These are phyloP conservation scores for Bassia scoparia DNA, from an alignment of 148 eudicot species.

Conservation along the genomic window DNA sequence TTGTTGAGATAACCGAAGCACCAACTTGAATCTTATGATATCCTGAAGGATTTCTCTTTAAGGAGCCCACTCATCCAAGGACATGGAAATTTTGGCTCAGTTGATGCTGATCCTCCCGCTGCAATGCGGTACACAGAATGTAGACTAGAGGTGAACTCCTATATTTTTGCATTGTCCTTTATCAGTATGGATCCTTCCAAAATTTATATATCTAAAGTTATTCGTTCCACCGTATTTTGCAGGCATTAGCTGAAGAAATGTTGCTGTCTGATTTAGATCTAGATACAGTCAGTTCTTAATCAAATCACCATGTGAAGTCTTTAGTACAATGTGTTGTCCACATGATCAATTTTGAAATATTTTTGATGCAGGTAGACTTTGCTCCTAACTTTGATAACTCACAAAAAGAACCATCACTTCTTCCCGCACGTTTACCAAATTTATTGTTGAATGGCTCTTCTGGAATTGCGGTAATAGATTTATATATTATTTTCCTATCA, in stretches of 20 bases:
- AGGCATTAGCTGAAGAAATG: constrained; percentile 96
- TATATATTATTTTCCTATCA: neutral
- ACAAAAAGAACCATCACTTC: constrained; percentile 83
- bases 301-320: constrained; percentile 5
- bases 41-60: constrained; percentile 79
- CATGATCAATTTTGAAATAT: neutral
- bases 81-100: constrained; percentile 95
- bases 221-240: constrained; percentile 23
- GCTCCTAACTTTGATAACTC: constrained; percentile 90
- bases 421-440: constrained; percentile 86
- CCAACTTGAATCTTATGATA: neutral
- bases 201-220: neutral
- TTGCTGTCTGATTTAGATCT: constrained; percentile 86
- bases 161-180: constrained; percentile 1
- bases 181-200: neutral
- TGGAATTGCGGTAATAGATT: constrained; percentile 78
- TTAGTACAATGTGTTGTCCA: neutral
- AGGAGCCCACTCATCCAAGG: constrained; percentile 90
- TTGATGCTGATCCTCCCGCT: constrained; percentile 98
- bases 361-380: constrained; percentile 78
- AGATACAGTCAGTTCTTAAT: constrained; percentile 62
- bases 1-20: neutral
- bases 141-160: constrained; percentile 71
- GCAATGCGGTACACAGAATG: constrained; percentile 99
- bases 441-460: constrained; percentile 87